Evolutionary conservation across 306 rosid species (phyloP), one percentile per base, ranked within the genome.

Genomic region (Rosa multiflora): DNA sequence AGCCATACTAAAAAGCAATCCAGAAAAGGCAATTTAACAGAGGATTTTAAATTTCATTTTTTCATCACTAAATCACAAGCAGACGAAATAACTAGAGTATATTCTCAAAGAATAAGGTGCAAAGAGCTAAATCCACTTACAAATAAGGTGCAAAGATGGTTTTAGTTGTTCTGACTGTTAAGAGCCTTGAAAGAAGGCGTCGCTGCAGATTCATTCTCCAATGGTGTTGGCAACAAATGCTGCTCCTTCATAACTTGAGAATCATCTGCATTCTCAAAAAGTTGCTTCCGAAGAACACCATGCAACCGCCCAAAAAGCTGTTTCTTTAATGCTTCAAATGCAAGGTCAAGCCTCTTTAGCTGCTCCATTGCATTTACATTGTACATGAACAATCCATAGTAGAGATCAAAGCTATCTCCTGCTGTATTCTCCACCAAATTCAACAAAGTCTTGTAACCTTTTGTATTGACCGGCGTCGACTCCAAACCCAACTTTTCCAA

Each of bases 401-500:
- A 94, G 43, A 94, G 90, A 74, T 92, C 94, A 78, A 94, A 94
- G 85, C 98, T 94, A 84, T 94, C 97, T 13, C 94, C 94, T 14
- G 91, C 87, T 42, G 98, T 92, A 83, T 92, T 94, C 74, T 88
- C 88, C 78, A 90, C 93, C 85, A 94, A 90, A 68, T 86, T 89
- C 83, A 94, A 86, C 83, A 94, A 83, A 86, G 97, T 92, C 70
- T 90, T 88, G 1, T 87, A 94, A 10, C 98, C 98, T 84, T 82
- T 89, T 78, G 98, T 94, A 86, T 90, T 90, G 62, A 89, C 82
- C 21, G 97, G 98, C 0, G 96, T 92, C 8, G 88, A 87, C 80
- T 87, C 83, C 88, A 94, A 85, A 39, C 79, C 81, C 76, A 92
- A 69, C 72, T 74, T 90, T 62, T 92, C 97, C 85, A 94, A 83